Evolutionary conservation across 768 basidiomycete species (phyloP), one percentile per base, ranked within the genome.

Genomic region (Lactarius deliciosus): DNA sequence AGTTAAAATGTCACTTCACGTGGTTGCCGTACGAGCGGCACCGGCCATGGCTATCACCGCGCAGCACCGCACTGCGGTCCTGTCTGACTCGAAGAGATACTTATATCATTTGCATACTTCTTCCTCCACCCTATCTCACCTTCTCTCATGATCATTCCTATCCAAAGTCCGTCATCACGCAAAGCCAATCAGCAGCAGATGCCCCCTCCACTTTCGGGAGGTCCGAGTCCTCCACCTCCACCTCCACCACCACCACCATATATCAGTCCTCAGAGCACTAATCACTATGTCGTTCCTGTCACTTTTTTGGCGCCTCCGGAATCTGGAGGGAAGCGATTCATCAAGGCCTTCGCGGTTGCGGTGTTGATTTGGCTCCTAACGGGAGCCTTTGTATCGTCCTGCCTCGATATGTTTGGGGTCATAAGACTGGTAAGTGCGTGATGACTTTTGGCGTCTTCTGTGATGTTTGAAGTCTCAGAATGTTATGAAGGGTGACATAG

Each of bases 311-410:
- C 16, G 34, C 36, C 18, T 22, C 45, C 40, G 53, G 62, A 64
- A 40, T 50, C 67, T 3, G 41, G 73, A 2, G 50, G 36, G 45
- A 55, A 55, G 34, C 69, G 76, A 32, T 77, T 77, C 65, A 60
- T 69, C 67, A 72, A 70, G 59, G 76, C 75, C 3, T 70, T 77
- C 28, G 41, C 61, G 7, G 65, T 76, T 28, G 75, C 75, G 20
- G 20, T 71, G 16, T 50, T 70, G 36, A 70, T 76, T 16, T 77
- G 73, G 72, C 25, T 72, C 34, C 53, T 72, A 9, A 16, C 66
- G 10, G 69, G 65, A 10, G 64, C 65, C 30, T 61, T 72, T 15
- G 40, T 67, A 28, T 57, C 64, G 11, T 63, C 68, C 34, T 18
- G 61, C 34, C 28, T 63, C 30, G 63, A 60, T 15, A 53, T 56